These are phyloP conservation scores for Isabelozyma rhagii DNA, from an alignment of 805 yeast species.

Conservation along the genomic window DNA sequence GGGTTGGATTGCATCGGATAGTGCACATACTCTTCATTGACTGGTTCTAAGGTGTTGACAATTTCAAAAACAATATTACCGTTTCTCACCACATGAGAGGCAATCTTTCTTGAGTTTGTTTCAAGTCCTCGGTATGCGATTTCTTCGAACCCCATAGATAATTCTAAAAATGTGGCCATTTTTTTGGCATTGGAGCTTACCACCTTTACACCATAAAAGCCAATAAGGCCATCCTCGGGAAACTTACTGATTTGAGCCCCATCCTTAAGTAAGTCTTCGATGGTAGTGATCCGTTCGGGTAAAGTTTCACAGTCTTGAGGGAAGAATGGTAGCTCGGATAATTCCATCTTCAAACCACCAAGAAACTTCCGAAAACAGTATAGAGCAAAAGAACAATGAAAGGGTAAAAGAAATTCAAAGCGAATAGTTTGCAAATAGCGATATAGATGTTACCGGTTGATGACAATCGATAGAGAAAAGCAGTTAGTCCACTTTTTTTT, in stretches of 20 bases:
- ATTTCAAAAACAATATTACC: conserved; percentile 52
- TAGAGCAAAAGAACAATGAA: not conserved
- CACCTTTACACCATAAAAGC: conserved; percentile 68
- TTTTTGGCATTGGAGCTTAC: conserved; percentile 73
- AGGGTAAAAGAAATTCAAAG: not conserved
- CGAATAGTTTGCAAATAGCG: not conserved
- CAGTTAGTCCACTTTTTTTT: not conserved
- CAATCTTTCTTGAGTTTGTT: conserved; percentile 54
- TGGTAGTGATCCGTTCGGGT: not conserved
- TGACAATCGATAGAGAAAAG: not conserved
- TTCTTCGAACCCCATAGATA: conserved; percentile 59
- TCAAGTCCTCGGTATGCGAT: conserved; percentile 68
- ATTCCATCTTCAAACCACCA: not conserved
- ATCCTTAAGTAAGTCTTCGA: conserved; percentile 15
- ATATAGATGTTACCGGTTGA: not conserved
- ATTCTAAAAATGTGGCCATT: conserved; percentile 52
- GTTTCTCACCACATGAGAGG: conserved; percentile 60
- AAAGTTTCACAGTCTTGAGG: not conserved
- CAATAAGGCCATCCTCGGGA: conserved; percentile 31
- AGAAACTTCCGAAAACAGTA: not conserved
- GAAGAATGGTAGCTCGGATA: not conserved
- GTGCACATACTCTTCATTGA: conserved; percentile 9
- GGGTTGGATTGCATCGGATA: not conserved
- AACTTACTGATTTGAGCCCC: conserved; percentile 13
- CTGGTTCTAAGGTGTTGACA: conserved; percentile 34